These are phyloP conservation scores for Amanita thiersii DNA, from an alignment of 768 basidiomycete species.

Conservation along the genomic window DNA sequence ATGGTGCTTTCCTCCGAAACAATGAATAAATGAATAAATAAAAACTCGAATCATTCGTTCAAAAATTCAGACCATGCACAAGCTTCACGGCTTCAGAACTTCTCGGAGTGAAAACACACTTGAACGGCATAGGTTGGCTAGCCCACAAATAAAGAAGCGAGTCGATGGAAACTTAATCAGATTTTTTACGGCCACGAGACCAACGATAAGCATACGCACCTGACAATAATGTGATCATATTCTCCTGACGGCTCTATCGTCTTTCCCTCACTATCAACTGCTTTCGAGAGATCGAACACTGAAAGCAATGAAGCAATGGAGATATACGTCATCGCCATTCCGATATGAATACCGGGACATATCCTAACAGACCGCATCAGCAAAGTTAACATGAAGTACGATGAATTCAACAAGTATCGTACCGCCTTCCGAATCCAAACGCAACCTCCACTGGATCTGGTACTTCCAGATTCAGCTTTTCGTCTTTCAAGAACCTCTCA, in stretches of 20 bases:
- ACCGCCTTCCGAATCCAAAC: constrained; percentile 8
- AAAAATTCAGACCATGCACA: too few relatives aligned
- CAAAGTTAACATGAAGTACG: neutral
- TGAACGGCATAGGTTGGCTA: too few relatives aligned
- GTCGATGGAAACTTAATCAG: too few relatives aligned
- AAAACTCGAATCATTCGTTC: too few relatives aligned
- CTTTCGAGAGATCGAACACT: constrained; percentile 3
- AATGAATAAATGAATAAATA: too few relatives aligned
- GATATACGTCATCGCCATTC: constrained; percentile 2
- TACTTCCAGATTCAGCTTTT: neutral
- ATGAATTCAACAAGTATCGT: neutral
- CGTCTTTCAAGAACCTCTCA: constrained; percentile 6
- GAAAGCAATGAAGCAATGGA: constrained; percentile 4
- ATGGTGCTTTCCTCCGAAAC: too few relatives aligned
- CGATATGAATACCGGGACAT: constrained; percentile 5
- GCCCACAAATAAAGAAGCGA: too few relatives aligned
- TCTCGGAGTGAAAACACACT: too few relatives aligned
- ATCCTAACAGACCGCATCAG: neutral
- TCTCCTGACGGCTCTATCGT: neutral
- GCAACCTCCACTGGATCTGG: constrained; percentile 5
- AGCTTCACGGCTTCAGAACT: too few relatives aligned
- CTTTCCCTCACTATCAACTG: constrained; percentile 3
- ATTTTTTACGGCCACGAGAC: too few relatives aligned
- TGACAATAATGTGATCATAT: neutral
- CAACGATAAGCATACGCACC: neutral